phyloP scores from a whole-genome alignment of 2,329 filamentous ascomycete species.

The Thielaviopsis ethacetica region DNA sequence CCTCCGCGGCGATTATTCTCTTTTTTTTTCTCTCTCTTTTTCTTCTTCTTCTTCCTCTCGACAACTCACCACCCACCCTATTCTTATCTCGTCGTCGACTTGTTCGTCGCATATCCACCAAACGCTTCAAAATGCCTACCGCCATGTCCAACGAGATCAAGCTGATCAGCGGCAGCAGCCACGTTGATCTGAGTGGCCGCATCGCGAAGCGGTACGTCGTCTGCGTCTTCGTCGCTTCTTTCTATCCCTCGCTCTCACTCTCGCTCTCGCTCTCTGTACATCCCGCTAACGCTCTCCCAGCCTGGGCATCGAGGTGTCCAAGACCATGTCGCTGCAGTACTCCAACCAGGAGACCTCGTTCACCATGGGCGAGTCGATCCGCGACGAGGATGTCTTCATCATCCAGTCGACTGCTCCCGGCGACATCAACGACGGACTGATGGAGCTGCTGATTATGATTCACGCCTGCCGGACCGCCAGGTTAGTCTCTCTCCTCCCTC shows the following conservation, averaged over 20 bases:
- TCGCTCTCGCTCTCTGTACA: too few relatives aligned
- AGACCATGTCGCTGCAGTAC: constrained; percentile 68
- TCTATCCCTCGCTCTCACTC: constrained; percentile 1
- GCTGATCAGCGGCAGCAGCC: constrained; percentile 32
- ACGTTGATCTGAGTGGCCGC: constrained; percentile 30
- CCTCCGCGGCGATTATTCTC: background rate
- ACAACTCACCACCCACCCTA: background rate
- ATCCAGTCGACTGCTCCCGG: constrained; percentile 87
- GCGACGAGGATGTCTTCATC: constrained; percentile 95
- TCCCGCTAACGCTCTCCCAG: constrained; percentile 24
- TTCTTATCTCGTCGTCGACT: background rate
- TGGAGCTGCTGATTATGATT: constrained; percentile 98
- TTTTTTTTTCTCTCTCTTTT: background rate
- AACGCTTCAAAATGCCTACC: constrained; percentile 13
- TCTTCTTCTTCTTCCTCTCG: background rate
- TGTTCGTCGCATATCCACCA: background rate
- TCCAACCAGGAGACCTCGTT: constrained; percentile 81
- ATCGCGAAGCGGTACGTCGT: constrained; percentile 26
- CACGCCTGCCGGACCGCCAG: constrained; percentile 60
- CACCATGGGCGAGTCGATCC: constrained; percentile 86
- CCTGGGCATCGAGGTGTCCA: constrained; percentile 60
- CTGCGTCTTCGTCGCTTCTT: background rate
- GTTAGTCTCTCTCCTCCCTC: background rate
- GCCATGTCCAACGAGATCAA: constrained; percentile 37
- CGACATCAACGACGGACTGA: constrained; percentile 94